phyloP scores from a whole-genome alignment of 306 rosid genomes.

The Cucurbita ficifolia region DNA sequence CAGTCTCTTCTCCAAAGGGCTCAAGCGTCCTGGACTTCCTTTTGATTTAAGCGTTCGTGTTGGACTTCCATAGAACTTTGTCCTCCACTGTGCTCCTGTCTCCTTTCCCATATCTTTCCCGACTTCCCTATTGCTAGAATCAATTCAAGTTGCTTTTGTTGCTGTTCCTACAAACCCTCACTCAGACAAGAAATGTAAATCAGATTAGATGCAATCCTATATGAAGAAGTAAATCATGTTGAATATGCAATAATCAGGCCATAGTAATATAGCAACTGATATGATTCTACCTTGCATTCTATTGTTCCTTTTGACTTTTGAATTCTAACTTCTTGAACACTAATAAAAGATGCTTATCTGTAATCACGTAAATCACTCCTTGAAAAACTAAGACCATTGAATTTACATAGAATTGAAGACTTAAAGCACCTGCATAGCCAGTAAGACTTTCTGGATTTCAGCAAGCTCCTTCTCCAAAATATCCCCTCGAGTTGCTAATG shows the following conservation, averaged over 20 bases:
- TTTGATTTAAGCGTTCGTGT: conserved; percentile 31
- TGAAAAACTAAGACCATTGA: not conserved
- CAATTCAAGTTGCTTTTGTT: conserved; percentile 76
- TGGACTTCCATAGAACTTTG: no score
- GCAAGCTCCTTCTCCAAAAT: conserved; percentile 80
- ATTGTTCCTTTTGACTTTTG: not conserved
- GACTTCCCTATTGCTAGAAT: conserved; percentile 71
- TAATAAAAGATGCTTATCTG: not conserved
- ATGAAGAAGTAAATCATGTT: not conserved
- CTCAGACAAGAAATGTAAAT: not conserved
- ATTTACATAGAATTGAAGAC: not conserved
- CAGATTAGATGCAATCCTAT: not conserved
- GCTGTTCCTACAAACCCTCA: conserved; percentile 55
- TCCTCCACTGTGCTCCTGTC: conserved; percentile 22
- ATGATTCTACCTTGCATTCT: not conserved
- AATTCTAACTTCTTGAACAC: not conserved
- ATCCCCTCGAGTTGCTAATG: conserved; percentile 58
- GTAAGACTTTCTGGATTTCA: conserved; percentile 77
- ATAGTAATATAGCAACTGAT: not conserved
- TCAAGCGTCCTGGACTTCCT: conserved; percentile 18
- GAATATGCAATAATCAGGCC: not conserved
- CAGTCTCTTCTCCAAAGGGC: not conserved
- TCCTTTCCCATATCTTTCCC: conserved; percentile 48
- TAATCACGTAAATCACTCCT: not conserved
- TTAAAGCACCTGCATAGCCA: conserved; percentile 76